Evolutionary conservation across 768 basidiomycete species (phyloP).

Genomic region (Mycena vitilis): DNA sequence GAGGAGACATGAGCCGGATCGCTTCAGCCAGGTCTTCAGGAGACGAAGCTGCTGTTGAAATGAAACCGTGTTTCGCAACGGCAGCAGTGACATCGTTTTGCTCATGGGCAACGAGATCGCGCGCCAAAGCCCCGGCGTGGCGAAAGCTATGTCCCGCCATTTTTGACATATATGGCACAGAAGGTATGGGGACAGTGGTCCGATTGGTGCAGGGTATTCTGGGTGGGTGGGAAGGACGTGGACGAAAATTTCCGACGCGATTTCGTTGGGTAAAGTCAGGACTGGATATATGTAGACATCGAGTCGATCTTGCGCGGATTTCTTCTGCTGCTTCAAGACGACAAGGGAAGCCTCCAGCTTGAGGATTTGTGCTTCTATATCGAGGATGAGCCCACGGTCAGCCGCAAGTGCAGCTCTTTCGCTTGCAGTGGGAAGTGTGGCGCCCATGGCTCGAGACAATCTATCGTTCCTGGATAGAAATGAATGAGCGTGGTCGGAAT

Average conservation of each 20-base stretch:
- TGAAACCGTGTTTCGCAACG: no score
- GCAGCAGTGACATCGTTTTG: no score
- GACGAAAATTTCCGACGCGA: conserved; percentile 8
- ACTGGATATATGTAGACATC: conserved; percentile 12
- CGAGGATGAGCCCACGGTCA: background rate
- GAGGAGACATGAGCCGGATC: background rate
- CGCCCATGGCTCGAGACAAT: no score
- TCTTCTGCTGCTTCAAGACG: background rate
- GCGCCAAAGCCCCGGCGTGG: conserved; percentile 14
- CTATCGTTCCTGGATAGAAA: no score
- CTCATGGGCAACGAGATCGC: background rate
- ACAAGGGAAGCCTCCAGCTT: background rate
- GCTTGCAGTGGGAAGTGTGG: background rate
- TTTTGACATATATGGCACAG: background rate
- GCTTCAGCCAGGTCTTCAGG: background rate
- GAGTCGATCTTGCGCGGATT: background rate
- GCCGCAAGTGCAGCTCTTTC: background rate
- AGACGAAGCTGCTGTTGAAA: background rate
- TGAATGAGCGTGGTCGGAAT: no score
- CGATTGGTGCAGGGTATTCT: background rate
- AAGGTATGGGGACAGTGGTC: background rate
- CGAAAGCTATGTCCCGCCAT: conserved; percentile 3
- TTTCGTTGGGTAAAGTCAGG: conserved; percentile 11
- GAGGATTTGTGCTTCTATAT: background rate
- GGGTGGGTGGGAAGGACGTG: conserved; percentile 15